Evolutionary conservation across 2,329 filamentous ascomycete species (phyloP).

Genomic region (Domatiomyces globalis): DNA sequence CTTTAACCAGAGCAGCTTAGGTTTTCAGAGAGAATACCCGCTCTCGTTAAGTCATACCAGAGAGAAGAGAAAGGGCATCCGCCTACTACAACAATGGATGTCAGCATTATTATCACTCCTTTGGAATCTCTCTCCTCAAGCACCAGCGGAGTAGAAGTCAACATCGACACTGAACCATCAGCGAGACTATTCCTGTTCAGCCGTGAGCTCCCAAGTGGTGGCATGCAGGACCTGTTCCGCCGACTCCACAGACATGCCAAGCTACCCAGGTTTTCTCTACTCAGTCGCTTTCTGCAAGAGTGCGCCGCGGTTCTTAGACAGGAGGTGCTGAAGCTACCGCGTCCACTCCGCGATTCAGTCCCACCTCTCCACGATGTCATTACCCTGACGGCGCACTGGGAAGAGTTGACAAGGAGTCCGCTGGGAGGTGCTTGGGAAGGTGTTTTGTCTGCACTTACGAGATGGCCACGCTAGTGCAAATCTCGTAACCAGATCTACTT

Average conservation of each 20-base stretch:
- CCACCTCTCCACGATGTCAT: slow-evolving; percentile 14
- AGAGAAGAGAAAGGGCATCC: no score
- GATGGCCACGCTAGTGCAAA: slow-evolving; percentile 28
- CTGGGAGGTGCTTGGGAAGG: slow-evolving; percentile 32
- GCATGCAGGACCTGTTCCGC: slow-evolving; percentile 29
- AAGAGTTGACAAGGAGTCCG: slow-evolving; percentile 23
- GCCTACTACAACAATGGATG: no score
- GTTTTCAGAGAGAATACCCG: no score
- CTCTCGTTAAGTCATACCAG: no score
- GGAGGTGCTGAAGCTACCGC: slow-evolving; percentile 23
- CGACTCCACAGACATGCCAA: slow-evolving; percentile 30
- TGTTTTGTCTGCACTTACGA: slow-evolving; percentile 29
- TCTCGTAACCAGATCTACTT: no score
- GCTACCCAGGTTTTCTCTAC: slow-evolving; percentile 9
- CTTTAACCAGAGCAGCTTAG: no score
- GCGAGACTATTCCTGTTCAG: slow-evolving; percentile 28
- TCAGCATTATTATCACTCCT: no score
- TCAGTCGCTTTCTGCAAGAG: slow-evolving; percentile 31
- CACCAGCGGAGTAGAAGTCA: no score
- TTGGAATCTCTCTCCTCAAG: no score
- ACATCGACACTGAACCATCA: no score
- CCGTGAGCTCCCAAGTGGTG: slow-evolving; percentile 36
- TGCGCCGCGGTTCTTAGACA: slow-evolving; percentile 28
- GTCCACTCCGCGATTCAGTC: slow-evolving; percentile 9
- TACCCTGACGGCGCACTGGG: slow-evolving; percentile 5